Evolutionary conservation across 306 rosid genomes (phyloP).

Genomic region (Prunus salicina): DNA sequence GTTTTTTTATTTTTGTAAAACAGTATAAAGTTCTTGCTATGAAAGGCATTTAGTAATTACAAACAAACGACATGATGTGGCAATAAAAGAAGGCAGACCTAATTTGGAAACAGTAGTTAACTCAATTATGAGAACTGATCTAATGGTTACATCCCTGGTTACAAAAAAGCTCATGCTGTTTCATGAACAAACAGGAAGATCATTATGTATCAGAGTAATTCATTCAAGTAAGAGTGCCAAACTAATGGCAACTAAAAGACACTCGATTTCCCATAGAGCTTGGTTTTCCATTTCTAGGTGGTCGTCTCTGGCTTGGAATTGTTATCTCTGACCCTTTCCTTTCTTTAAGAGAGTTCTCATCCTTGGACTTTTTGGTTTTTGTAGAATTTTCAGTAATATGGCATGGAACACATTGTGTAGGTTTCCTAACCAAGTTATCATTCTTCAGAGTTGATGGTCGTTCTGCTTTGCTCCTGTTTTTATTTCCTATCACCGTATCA

Average conservation of each 20-base stretch:
- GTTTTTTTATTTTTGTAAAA: no score
- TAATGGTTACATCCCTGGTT: not conserved
- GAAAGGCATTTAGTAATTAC: no score
- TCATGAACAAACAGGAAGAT: not conserved
- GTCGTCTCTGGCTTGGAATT: slow-evolving; percentile 39
- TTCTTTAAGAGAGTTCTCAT: slow-evolving; percentile 25
- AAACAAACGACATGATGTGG: no score
- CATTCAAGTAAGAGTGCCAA: not conserved
- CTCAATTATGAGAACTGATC: no score
- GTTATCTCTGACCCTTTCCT: slow-evolving; percentile 30
- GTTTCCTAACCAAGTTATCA: slow-evolving; percentile 32
- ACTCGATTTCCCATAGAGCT: slow-evolving; percentile 23
- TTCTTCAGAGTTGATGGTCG: slow-evolving; percentile 49
- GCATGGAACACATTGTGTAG: slow-evolving; percentile 32
- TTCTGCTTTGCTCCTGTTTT: slow-evolving; percentile 40
- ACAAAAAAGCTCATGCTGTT: not conserved
- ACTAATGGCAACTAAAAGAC: slow-evolving; percentile 6
- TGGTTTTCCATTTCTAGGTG: slow-evolving; percentile 38
- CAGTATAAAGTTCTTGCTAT: no score
- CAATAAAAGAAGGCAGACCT: no score
- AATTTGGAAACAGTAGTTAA: no score
- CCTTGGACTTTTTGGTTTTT: slow-evolving; percentile 33
- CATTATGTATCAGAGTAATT: not conserved
- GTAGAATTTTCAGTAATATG: slow-evolving; percentile 29
- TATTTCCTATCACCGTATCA: slow-evolving; percentile 52